Evolutionary conservation across 257 asterid species (phyloP), one percentile per base, ranked within the genome.

Genomic region (Nicotiana benthamiana): DNA sequence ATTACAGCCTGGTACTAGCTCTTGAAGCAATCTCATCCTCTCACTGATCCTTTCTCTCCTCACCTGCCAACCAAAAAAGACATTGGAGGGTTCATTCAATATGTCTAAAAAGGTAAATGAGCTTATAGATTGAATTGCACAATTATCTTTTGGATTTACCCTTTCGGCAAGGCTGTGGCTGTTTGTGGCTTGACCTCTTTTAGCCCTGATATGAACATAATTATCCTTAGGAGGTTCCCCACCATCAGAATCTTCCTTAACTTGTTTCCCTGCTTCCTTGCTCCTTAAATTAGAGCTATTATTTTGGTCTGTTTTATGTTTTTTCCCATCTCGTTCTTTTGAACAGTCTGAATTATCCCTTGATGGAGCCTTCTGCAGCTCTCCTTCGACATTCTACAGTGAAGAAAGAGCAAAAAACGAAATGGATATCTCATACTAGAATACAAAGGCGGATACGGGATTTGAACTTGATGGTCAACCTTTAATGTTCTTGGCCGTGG

Each of bases 131-230:
- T 64, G 63, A 60, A 51, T 15, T 36, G 6, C 52, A 32, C 51
- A 48, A 30, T 12, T 61, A 48, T 63, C 56, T 48, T 52, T 36
- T 54, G 16, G 36, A 62, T 52, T 81, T 92, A 92, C 98, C 97
- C 98, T 90, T 85, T 94, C 98, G 13, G 97, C 97, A 75, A 94
- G 95, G 87, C 98, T 95, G 88, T 95, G 98, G 82, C 98, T 95
- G 81, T 93, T 93, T 16, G 98, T 95, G 27, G 98, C 98, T 85
- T 95, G 97, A 17, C 98, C 98, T 82, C 97, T 88, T 83, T 90
- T 93, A 82, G 98, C 98, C 88, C 98, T 88, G 80, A 92, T 87
- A 86, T 93, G 98, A 87, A 95, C 87, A 85, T 92, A 93, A 79
- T 87, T 84, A 26, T 93, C 98, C 84, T 90, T 93, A 6, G 98